phyloP scores from a whole-genome alignment of 805 yeast genomes.

The Wickerhamomyces alni region DNA sequence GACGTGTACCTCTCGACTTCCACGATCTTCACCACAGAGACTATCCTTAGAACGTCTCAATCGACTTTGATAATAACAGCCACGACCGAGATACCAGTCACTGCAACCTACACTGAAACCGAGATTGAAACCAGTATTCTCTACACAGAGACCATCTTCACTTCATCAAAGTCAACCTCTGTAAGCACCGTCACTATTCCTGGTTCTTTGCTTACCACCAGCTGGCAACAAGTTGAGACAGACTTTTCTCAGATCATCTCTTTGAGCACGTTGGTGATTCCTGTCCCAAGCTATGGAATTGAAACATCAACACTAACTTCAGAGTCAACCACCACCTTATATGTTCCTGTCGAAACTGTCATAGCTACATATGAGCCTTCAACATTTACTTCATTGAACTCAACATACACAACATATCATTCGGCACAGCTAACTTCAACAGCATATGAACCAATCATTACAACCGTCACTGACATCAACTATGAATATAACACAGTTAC shows the following conservation, averaged over 20 bases:
- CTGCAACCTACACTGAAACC: no score
- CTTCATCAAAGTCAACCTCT: no score
- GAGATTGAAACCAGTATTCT: no score
- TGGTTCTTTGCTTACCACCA: no score
- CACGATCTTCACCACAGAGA: no score
- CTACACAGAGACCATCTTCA: no score
- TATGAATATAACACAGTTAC: constrained; percentile 6
- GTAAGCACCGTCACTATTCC: no score
- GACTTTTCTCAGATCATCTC: constrained; percentile 3
- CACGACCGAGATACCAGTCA: no score
- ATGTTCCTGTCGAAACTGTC: constrained; percentile 1
- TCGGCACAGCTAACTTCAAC: constrained; percentile 3
- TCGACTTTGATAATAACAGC: no score
- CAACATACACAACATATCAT: constrained; percentile 9
- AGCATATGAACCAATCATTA: background rate
- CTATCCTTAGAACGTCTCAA: no score
- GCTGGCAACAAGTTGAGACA: constrained; percentile 1
- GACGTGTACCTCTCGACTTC: no score
- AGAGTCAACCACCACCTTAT: background rate
- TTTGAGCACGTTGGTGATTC: constrained; percentile 10
- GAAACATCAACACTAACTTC: constrained; percentile 3
- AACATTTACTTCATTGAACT: constrained; percentile 3
- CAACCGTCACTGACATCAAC: constrained; percentile 1
- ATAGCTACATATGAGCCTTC: constrained; percentile 6
- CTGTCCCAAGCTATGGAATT: constrained; percentile 8